Evolutionary conservation across 208 protist genomes (phyloP).

Genomic region (Crithidia sp.): DNA sequence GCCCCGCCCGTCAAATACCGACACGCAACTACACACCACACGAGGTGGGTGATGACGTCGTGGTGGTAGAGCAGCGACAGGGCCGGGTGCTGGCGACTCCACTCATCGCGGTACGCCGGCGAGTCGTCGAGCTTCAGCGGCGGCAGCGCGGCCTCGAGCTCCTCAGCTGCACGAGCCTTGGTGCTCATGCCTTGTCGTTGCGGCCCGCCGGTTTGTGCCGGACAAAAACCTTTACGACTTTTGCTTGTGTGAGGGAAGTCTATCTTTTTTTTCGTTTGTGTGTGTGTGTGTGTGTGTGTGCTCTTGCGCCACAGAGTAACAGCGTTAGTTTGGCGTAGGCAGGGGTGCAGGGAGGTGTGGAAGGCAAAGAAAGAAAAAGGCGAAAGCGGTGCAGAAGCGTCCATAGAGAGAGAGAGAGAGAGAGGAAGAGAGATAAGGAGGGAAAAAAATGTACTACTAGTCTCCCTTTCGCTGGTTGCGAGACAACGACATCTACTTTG

Average conservation of each 20-base stretch:
- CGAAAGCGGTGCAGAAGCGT: too few species aligned
- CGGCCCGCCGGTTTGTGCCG: too few species aligned
- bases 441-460: constrained; percentile 21
- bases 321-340: too few species aligned
- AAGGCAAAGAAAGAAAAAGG: too few species aligned
- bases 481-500: too few species aligned
- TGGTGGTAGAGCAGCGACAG: constrained; percentile 84
- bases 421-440: constrained; percentile 29
- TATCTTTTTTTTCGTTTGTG: too few species aligned
- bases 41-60: constrained; percentile 64
- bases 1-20: constrained; percentile 73
- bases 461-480: too few species aligned
- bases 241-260: too few species aligned
- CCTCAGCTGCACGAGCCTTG: neutral
- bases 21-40: constrained; percentile 51
- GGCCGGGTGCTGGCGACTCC: constrained; percentile 68
- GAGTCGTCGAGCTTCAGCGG: constrained; percentile 26
- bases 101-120: constrained; percentile 66
- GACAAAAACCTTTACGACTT: too few species aligned
- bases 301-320: too few species aligned
- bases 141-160: neutral
- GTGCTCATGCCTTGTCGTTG: neutral
- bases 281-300: too few species aligned
- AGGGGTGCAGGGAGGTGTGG: too few species aligned
- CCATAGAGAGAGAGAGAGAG: constrained; percentile 18